Base-by-base conservation (phyloP, 129 eudicot species). In the Dittrichia graveolens region DNA sequence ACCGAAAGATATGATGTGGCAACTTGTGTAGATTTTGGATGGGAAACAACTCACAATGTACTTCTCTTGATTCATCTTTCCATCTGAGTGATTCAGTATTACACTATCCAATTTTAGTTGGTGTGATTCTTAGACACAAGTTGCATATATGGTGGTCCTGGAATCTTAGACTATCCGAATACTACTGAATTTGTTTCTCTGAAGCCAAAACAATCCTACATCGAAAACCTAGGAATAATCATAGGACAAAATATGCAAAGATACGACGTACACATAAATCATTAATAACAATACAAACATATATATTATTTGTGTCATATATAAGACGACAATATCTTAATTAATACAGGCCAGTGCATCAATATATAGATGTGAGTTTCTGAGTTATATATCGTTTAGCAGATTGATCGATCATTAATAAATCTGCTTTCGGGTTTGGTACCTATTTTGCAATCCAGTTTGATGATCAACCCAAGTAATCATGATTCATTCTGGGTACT, bases 141-240 rank as follows among this genome's bases (percentile, higher is more conserved):
- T 78, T 78, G 77, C 82, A 71, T 69, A 31, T 53, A 71, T 71
- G 53, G 77, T 78, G 82, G 82, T 78, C 82, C 82, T 61, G 43
- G 42, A 13, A 62, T 62, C 60, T 71, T 35, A 70, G 55, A 58
- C 71, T 65, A 65, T 34, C 49, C 59, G 15, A 53, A 60, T 24
- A 52, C 58, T 35, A 59, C 4, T 55, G 11, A 12, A 52, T 19
- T 50, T 41, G 43, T 61, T 46, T 45, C 42, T 24, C 34, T 7
- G 4, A 67, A 67, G 44, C 41, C 47, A 11, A 31, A 47, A 6
- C 59, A 7, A 24, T 24, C 7, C 10, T 31, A 24, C 65, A 60
- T 18, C 3, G 2, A 15, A 39, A 14, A n/a, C n/a, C 45, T 7
- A 40, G 5, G 16, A 53, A 69, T 52, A 16, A 14, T 11, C 5